phyloP scores from a whole-genome alignment of 441 rosid genomes.

The Populus hybrid region DNA sequence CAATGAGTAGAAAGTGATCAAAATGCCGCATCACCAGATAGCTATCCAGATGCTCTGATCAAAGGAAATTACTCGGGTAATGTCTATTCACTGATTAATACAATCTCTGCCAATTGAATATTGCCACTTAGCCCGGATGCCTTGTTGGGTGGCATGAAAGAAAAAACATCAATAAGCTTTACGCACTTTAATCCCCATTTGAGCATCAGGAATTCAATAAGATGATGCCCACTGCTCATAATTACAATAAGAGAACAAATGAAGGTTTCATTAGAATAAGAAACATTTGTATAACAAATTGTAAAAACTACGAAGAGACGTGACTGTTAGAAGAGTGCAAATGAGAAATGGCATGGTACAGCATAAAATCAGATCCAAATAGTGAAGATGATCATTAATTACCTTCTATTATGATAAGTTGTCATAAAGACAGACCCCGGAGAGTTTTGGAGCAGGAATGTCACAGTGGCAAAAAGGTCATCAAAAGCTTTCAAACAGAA shows the following conservation, averaged over 20 bases:
- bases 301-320: neutral
- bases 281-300: neutral
- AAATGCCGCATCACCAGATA: neutral
- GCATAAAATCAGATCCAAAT: constrained; percentile 2
- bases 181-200: constrained; percentile 80
- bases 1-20: constrained; percentile 5
- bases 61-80: constrained; percentile 21
- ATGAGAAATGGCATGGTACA: neutral
- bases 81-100: constrained; percentile 25
- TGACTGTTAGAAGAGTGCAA: neutral
- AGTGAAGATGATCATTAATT: constrained; percentile 2
- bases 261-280: neutral
- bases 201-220: constrained; percentile 78
- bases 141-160: constrained; percentile 71
- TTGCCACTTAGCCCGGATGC: constrained; percentile 61
- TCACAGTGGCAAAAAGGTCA: constrained; percentile 72
- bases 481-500: constrained; percentile 58
- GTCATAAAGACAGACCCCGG: constrained; percentile 73
- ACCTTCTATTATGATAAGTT: constrained; percentile 88
- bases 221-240: constrained; percentile 75
- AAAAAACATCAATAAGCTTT: constrained; percentile 72
- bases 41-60: constrained; percentile 8
- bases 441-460: constrained; percentile 69
- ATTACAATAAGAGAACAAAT: constrained; percentile 1
- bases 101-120: constrained; percentile 77